These are phyloP conservation scores for Teunomyces aglyptinius DNA, from an alignment of 805 yeast species.

Conservation along the genomic window DNA sequence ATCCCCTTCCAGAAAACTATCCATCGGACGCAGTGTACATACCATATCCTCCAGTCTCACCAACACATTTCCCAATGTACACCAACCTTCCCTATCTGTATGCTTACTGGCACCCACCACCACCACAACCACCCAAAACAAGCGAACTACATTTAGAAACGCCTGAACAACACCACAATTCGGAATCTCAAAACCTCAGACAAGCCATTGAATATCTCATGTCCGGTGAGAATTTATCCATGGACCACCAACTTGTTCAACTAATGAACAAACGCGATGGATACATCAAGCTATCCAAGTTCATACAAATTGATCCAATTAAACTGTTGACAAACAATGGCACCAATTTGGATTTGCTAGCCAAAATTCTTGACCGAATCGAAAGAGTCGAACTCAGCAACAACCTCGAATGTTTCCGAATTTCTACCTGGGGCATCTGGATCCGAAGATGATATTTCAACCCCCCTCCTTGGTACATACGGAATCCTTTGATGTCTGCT, in stretches of 20 bases:
- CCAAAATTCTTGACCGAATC: conserved; percentile 8
- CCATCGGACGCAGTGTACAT: neutral
- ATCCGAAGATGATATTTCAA: neutral
- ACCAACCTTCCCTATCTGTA: neutral
- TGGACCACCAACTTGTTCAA: conserved; percentile 19
- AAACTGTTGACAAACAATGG: conserved; percentile 14
- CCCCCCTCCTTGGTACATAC: conserved; percentile 21
- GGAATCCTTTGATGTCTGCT: conserved; percentile 27
- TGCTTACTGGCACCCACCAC: neutral
- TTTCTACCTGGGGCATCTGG: conserved; percentile 20
- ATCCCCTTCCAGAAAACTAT: neutral
- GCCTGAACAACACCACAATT: conserved; percentile 4
- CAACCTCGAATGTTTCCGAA: conserved; percentile 10
- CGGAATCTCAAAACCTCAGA: too few relatives aligned
- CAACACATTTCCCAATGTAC: conserved; percentile 2
- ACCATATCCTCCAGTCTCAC: neutral
- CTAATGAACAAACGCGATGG: conserved; percentile 17
- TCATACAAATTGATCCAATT: conserved; percentile 17
- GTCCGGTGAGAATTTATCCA: conserved; percentile 21
- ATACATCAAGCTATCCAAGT: conserved; percentile 12
- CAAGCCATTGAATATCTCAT: conserved; percentile 21
- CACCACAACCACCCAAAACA: neutral
- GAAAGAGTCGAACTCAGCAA: conserved; percentile 14
- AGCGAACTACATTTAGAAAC: conserved; percentile 6
- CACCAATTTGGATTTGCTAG: conserved; percentile 10